Evolutionary conservation across 2,329 filamentous ascomycete genomes (phyloP), one percentile per base, ranked within the genome.

Genomic region (Ascocoryne sarcoides): DNA sequence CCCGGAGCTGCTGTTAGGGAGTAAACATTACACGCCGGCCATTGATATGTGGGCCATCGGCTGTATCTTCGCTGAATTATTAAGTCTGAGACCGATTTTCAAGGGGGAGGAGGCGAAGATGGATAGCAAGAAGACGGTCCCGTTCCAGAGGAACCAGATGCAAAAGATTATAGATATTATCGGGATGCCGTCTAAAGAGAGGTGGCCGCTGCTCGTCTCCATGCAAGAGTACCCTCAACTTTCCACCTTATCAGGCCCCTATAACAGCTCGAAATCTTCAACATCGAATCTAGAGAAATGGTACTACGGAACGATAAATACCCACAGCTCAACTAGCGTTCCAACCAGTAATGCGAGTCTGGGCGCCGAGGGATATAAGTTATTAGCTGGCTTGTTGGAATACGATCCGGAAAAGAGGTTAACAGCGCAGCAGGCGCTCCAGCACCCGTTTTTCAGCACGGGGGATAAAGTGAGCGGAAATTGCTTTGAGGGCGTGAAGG

Each of bases 21-120:
- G 82, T 36, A 76, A 85, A n/a, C 92, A 98, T 62, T 98, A 98
- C 65, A 96, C 92, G 0, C 89, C 92, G 0, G 90, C 92, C 16
- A 87, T 98, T 49, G 92, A 98, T 61, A 79, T 96, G 62, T 98
- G 92, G 92, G 92, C 92, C 2, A 80, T 98, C 1, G 92, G 92
- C 1, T 98, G 92, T 62, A 98, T 98, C 56, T 96, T 98, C 57
- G 92, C 92, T 2, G 92, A 98, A 61, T 70, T 98, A 2, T 67
- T 98, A 0, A 89, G 85, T 1, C 67, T 98, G 3, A 75, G 90
- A 1, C 92, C 92, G 0, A 96, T 98, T 40, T 98, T 98, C 63
- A 98, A 98, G 60, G 92, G 92, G 0, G 92, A 98, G 58, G 92
- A 98, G 63, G 92, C 92, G 12, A 98, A 98, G 65, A 95, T 96